Evolutionary conservation across 371 early-diverging fungal species (phyloP).

Genomic region (Nematocida ironsii): DNA sequence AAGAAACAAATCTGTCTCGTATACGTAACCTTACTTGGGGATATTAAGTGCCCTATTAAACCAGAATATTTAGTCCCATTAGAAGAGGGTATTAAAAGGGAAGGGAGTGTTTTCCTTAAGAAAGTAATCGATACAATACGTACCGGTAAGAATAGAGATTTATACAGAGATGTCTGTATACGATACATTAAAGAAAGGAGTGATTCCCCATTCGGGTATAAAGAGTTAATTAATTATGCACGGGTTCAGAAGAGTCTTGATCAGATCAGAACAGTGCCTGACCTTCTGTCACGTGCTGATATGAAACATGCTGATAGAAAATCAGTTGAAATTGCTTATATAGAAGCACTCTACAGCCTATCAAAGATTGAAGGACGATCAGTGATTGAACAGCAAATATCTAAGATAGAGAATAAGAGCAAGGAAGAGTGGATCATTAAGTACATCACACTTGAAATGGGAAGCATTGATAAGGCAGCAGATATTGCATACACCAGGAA

Average conservation of each 20-base stretch:
- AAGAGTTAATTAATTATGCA: conserved; percentile 25
- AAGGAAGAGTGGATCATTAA: conserved; percentile 41
- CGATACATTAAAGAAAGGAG: conserved; percentile 29
- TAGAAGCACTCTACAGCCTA: conserved; percentile 21
- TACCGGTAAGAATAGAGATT: background rate
- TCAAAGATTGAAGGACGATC: conserved; percentile 38
- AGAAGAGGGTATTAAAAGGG: conserved; percentile 37
- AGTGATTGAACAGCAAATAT: conserved; percentile 24
- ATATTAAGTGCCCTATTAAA: background rate
- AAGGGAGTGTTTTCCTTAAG: conserved; percentile 42
- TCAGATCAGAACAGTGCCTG: background rate
- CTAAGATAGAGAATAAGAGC: conserved; percentile 7
- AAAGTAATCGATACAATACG: conserved; percentile 25
- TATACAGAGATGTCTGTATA: conserved; percentile 11
- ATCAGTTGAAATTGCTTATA: conserved; percentile 11
- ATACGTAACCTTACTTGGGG: conserved; percentile 1
- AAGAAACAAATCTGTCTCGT: conserved; percentile 11
- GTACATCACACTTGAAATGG: conserved; percentile 26
- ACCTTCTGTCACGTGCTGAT: background rate
- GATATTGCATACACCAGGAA: conserved; percentile 42
- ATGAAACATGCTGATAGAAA: conserved; percentile 41
- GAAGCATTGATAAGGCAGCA: conserved; percentile 5
- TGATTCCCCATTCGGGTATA: conserved; percentile 44
- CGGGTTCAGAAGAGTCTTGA: background rate
- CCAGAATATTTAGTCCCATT: background rate